Evolutionary conservation across 2,329 filamentous ascomycete species (phyloP).

Genomic region (Aspergillus puulaauensis): DNA sequence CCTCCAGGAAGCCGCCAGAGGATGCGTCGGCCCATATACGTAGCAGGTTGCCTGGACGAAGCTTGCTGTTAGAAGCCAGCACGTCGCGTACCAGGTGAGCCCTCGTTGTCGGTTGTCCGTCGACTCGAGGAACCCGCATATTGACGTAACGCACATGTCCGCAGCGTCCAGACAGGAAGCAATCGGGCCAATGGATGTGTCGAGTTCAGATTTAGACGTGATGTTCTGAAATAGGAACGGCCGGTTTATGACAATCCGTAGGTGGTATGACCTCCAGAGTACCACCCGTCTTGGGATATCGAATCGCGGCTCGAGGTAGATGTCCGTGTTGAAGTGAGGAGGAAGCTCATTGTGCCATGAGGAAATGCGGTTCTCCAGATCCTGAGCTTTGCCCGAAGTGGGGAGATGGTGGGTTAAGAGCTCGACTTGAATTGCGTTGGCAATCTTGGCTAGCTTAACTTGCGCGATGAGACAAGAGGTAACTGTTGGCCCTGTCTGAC

Average conservation of each 20-base stretch:
- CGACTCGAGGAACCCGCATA: conserved; percentile 19
- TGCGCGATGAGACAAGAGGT: conserved; percentile 20
- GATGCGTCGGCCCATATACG: conserved; percentile 19
- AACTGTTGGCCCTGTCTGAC: conserved; percentile 14
- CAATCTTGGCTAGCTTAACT: conserved; percentile 21
- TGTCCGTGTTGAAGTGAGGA: conserved; percentile 9
- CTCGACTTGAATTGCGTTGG: conserved; percentile 22
- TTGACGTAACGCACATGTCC: conserved; percentile 21
- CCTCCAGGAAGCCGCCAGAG: conserved; percentile 15
- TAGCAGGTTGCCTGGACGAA: conserved; percentile 25
- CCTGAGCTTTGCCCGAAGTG: conserved; percentile 13
- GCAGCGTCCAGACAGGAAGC: conserved; percentile 19
- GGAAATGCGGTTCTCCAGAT: conserved; percentile 17
- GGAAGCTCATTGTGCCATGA: conserved; percentile 19
- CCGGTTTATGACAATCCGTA: conserved; percentile 23
- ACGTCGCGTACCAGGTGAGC: conserved; percentile 24
- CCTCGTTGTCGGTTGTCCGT: conserved; percentile 18
- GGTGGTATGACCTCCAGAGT: conserved; percentile 23
- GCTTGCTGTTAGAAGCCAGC: conserved; percentile 23
- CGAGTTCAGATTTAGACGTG: conserved; percentile 15
- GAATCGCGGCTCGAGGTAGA: conserved; percentile 15
- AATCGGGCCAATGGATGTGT: conserved; percentile 13
- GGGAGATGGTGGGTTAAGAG: conserved; percentile 20
- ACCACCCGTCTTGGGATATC: conserved; percentile 20
- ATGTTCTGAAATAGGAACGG: conserved; percentile 22